Evolutionary conservation across 805 yeast genomes (phyloP).

Genomic region (Peterozyma xylosa): DNA sequence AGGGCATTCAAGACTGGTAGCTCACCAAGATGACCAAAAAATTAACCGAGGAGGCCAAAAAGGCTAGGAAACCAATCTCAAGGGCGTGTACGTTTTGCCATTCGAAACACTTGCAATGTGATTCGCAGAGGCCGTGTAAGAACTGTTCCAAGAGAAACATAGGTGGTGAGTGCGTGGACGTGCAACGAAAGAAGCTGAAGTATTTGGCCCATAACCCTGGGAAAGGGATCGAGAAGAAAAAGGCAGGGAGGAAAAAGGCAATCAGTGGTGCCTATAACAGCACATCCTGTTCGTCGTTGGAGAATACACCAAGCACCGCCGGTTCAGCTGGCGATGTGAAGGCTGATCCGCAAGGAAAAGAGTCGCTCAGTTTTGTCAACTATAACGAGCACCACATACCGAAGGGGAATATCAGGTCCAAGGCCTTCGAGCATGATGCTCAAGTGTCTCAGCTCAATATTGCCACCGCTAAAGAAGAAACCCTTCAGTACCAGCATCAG

Average conservation of each 20-base stretch:
- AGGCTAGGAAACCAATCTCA: conserved; percentile 50
- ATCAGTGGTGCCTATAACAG: background rate
- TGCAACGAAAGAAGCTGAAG: conserved; percentile 36
- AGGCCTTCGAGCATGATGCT: background rate
- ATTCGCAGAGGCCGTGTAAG: conserved; percentile 59
- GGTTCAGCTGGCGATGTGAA: background rate
- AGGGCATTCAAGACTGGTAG: background rate
- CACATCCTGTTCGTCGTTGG: background rate
- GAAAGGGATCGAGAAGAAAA: background rate
- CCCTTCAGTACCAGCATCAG: no score
- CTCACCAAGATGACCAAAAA: conserved; percentile 49
- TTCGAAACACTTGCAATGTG: conserved; percentile 67
- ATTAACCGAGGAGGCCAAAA: conserved; percentile 45
- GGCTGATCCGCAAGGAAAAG: background rate
- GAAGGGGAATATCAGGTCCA: background rate
- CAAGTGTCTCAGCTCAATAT: background rate
- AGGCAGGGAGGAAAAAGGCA: background rate
- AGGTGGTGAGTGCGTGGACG: conserved; percentile 49
- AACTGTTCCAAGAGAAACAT: conserved; percentile 60
- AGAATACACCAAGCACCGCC: background rate
- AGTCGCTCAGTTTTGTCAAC: background rate
- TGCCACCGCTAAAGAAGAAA: background rate
- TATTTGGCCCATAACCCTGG: conserved; percentile 17
- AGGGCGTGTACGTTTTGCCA: conserved; percentile 73
- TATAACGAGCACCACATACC: background rate